Evolutionary conservation across 768 basidiomycete species (phyloP), one percentile per base, ranked within the genome.

Genomic region (Mycena kentingensis): DNA sequence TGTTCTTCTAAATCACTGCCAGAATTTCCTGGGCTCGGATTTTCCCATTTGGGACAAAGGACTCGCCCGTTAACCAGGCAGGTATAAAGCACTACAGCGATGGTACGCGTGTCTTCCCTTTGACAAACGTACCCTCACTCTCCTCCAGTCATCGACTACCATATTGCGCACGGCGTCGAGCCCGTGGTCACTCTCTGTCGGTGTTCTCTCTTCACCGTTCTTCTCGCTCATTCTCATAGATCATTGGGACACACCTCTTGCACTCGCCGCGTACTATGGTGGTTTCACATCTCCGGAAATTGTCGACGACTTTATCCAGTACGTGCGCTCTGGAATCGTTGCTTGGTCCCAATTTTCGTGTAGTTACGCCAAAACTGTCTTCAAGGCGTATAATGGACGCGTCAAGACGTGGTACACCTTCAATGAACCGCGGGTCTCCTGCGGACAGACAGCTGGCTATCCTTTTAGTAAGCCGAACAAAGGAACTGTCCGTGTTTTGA

Each of bases 371-470:
- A 75, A 70, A 50, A 77, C 75, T 6, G 75, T 78, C 3, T 81
- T 81, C 66, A 69, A 69, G 27, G 74, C 77, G 0, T 79, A 71
- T 46, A 77, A 79, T 50, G 76, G 77, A 11, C 61, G 72, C 47
- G 75, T 79, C 11, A 76, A 78, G 51, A 79, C 76, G 37, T 80
- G 77, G 75, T 76, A 77, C 60, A 81, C 79, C 1, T 80, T 81
- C 68, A 79, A 80, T 51, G 79, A 80, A 54, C 78, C 78, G 6
- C 68, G 72, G 15, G 75, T 77, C 2, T 77, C 67, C 52, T 78
- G 76, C 54, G 53, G 65, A 37, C 67, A 70, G 58, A 50, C 73
- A 22, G 68, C 59, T 1, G 63, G 65, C 11, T 77, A 72, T 63
- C 75, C 76, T 1, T 77, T 77, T 62, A 76, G 76, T 77, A 25